These are phyloP conservation scores for Chloris gayana DNA, from an alignment of 176 grass and related monocot genomes.

Conservation along the genomic window DNA sequence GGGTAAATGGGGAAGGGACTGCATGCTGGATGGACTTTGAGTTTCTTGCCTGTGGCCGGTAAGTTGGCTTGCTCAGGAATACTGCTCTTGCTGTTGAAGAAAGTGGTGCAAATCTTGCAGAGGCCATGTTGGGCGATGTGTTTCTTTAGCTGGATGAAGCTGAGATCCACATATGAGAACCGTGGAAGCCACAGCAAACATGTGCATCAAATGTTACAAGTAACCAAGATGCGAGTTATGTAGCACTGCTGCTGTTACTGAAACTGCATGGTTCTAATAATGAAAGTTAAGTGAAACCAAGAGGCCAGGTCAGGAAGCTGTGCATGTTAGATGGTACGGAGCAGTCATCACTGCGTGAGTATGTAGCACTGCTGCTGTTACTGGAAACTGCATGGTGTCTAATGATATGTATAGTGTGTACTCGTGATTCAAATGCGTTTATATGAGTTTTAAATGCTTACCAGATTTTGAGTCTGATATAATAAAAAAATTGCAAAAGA, in stretches of 20 bases:
- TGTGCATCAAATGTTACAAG: neutral
- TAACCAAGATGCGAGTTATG: neutral
- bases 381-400: too few relatives aligned
- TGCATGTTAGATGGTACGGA: too few relatives aligned
- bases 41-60: slow-evolving; percentile 19
- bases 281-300: neutral
- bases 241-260: too few relatives aligned
- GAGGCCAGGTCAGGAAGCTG: too few relatives aligned
- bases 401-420: too few relatives aligned
- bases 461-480: too few relatives aligned
- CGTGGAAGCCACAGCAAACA: neutral
- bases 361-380: too few relatives aligned
- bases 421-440: too few relatives aligned
- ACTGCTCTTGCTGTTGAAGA: slow-evolving; percentile 21
- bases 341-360: too few relatives aligned
- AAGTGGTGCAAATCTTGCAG: neutral
- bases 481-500: too few relatives aligned
- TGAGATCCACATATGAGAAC: neutral
- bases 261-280: too few relatives aligned
- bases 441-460: too few relatives aligned
- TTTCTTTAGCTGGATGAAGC: neutral
- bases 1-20: neutral
- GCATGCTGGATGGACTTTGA: neutral
- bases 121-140: neutral
- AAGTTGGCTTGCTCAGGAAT: slow-evolving; percentile 21